phyloP scores from a whole-genome alignment of 2,329 filamentous ascomycete genomes.

The Claviceps spartinae region DNA sequence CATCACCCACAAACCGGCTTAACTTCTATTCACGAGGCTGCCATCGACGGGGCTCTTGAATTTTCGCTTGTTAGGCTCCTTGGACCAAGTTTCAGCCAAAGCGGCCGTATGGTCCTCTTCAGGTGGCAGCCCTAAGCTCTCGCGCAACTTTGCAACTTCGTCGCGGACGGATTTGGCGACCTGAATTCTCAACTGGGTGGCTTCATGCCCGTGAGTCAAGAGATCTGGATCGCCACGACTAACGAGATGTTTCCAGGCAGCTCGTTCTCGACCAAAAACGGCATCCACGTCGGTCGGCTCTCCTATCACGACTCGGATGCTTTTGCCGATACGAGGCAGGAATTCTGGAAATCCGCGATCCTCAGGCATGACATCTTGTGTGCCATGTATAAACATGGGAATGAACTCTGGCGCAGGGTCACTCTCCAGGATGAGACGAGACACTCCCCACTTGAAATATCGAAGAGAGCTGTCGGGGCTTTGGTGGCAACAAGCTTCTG shows the following conservation, averaged over 20 bases:
- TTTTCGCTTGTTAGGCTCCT: slow-evolving; percentile 32
- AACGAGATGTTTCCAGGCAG: slow-evolving; percentile 58
- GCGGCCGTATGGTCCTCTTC: slow-evolving; percentile 70
- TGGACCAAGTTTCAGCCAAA: slow-evolving; percentile 68
- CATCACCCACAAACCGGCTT: slow-evolving; percentile 1
- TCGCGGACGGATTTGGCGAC: slow-evolving; percentile 65
- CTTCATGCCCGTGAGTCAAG: slow-evolving; percentile 40
- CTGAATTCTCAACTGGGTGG: slow-evolving; percentile 56
- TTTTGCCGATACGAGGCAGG: slow-evolving; percentile 59
- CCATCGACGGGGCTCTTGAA: slow-evolving; percentile 42
- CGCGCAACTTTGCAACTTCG: slow-evolving; percentile 67
- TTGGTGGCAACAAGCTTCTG: slow-evolving; percentile 90
- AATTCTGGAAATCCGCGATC: slow-evolving; percentile 66
- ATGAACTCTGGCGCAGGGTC: slow-evolving; percentile 79
- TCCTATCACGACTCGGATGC: slow-evolving; percentile 64
- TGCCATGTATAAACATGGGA: slow-evolving; percentile 89
- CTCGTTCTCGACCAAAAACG: slow-evolving; percentile 65
- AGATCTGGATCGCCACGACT: slow-evolving; percentile 33
- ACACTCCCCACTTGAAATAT: slow-evolving; percentile 97
- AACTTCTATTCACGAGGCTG: slow-evolving; percentile 29
- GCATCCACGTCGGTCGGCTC: slow-evolving; percentile 59
- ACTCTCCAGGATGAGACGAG: slow-evolving; percentile 78
- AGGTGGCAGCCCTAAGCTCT: slow-evolving; percentile 52
- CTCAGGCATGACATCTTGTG: slow-evolving; percentile 80
- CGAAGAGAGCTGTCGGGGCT: slow-evolving; percentile 65